Percentiles rank a stretch among this genome's conserved stretches.
Conservation (phyloP, 164 flowering plant genomes). For the Cinnamomum micranthum region DNA sequence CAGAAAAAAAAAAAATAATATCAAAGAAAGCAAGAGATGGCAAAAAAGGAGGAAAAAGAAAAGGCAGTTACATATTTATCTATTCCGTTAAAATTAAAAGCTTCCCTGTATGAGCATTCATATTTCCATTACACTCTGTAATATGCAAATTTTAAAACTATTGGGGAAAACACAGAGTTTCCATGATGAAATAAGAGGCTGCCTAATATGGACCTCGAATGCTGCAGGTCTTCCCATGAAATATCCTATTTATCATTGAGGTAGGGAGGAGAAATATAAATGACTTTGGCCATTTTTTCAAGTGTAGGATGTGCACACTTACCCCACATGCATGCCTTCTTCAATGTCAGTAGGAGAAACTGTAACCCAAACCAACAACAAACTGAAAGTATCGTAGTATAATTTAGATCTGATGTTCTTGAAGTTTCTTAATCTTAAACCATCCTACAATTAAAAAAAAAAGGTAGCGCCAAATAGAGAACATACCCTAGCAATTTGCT, state of each 20-base stretch:
- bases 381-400: conserved; percentile 46
- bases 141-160: no score
- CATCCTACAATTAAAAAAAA: not conserved
- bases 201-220: not conserved
- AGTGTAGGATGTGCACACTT: conserved; percentile 12
- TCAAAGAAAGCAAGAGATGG: no score
- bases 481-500: conserved; percentile 94
- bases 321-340: conserved; percentile 99
- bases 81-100: no score
- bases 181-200: no score
- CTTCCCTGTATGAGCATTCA: no score
- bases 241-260: not conserved
- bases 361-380: conserved; percentile 98
- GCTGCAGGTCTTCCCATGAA: not conserved
- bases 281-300: not conserved
- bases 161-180: no score
- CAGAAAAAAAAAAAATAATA: no score
- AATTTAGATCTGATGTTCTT: not conserved
- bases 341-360: conserved; percentile 98
- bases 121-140: no score
- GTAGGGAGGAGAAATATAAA: not conserved
- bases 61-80: no score
- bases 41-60: no score
- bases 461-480: not conserved
- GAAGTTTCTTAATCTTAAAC: not conserved